Base-by-base conservation (phyloP, 1,284 basidiomycete species). In the Coniferiporia sulphurascens region DNA sequence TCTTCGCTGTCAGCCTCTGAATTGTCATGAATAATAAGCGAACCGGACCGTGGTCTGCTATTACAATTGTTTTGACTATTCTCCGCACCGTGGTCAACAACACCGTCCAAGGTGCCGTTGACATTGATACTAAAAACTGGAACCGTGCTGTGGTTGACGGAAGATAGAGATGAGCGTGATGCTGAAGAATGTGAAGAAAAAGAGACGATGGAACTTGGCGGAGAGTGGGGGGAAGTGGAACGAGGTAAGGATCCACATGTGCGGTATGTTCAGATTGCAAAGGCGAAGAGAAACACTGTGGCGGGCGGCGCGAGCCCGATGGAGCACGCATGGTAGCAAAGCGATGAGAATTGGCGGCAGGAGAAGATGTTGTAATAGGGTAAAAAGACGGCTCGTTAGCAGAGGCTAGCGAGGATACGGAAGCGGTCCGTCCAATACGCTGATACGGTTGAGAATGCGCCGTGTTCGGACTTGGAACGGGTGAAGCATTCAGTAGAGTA, bases 171-270 rank as follows among this genome's bases (percentile, higher is more conserved):
- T 17, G 88, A 90, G 32, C 61, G 50, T 38, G 65, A 66, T 5
- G 50, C 50, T 17, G 65, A 66, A n/a, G 65, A 65, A 34, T 51
- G 61, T 10, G 66, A 66, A 38, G 65, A 66, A 65, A 84, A 81
- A 0, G 88, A 91, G 13, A 90, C 61, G 0, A 83, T 76, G 17
- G 89, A 91, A 38, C 76, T 73, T 0, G 87, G 84, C 9, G 88
- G 88, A 1, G 88, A 90, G 62, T 83, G 77, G 1, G 84, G 79
- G 85, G 83, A 3, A 84, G 72, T 32, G 83, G 83, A 58, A 85
- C 77, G 1, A 73, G 70, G 6, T 75, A 64, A 0, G 84, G 79
- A 61, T 86, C 83, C n/a, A 81, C 74, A 62, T 76, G 83, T 27
- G 63, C 64, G 9, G 60, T 51, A 6, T 55, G 74, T 65, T 46